Percentiles rank a stretch among this genome's conserved stretches.
phyloP scores from a whole-genome alignment of 2,329 filamentous ascomycete genomes.

The Apiospora phragmitis region DNA sequence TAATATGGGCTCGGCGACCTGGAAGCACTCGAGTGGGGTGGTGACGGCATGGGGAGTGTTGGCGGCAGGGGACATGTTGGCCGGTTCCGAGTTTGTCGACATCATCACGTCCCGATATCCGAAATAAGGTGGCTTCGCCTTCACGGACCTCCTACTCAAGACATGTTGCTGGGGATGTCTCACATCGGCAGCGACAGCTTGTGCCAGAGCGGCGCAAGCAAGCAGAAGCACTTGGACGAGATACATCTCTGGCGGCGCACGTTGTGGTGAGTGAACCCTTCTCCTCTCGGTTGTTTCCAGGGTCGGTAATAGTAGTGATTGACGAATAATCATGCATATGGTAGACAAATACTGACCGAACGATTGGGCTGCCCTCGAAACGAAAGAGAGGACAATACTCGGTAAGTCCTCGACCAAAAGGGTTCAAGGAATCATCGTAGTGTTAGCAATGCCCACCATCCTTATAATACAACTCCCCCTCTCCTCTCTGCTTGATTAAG shows the following conservation, averaged over 20 bases:
- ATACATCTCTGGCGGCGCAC: not conserved
- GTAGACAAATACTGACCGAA: not conserved
- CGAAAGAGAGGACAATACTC: not conserved
- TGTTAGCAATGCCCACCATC: not conserved
- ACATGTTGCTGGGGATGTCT: not conserved
- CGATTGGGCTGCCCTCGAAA: not conserved
- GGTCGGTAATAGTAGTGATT: not conserved
- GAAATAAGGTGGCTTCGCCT: not conserved
- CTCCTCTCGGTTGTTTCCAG: not conserved
- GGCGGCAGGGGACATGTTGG: not conserved
- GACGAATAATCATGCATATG: not conserved
- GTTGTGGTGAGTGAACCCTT: not conserved
- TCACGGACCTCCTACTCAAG: not conserved
- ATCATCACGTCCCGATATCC: not conserved
- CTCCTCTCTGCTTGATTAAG: not conserved
- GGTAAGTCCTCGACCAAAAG: not conserved
- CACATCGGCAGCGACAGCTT: not conserved
- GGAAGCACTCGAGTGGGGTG: constrained; percentile 59
- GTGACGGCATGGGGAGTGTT: not conserved
- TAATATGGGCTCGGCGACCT: constrained; percentile 68
- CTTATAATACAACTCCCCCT: not conserved
- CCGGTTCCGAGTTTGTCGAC: not conserved
- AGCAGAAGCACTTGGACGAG: not conserved
- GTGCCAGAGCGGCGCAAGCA: not conserved
- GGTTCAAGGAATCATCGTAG: not conserved